These are phyloP conservation scores for Dictyostelium brefeldianum DNA, from an alignment of 78 protist genomes.

Conservation along the genomic window DNA sequence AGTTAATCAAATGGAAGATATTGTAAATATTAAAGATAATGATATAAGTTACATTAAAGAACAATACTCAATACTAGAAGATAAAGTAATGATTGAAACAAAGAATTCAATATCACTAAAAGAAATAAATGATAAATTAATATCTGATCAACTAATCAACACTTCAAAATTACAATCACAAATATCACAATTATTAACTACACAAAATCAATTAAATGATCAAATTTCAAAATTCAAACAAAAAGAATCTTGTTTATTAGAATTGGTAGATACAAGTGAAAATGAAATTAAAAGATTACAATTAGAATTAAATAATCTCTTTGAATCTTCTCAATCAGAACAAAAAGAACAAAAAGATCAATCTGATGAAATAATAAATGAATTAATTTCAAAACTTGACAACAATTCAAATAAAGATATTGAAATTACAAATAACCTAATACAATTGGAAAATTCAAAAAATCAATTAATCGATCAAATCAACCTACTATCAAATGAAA, in stretches of 20 bases:
- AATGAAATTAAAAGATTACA: background rate
- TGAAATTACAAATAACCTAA: background rate
- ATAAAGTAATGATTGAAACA: background rate
- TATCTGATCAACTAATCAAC: background rate
- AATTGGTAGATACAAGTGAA: background rate
- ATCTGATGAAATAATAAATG: background rate
- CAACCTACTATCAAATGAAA: background rate
- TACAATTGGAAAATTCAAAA: background rate
- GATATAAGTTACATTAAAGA: slow-evolving; percentile 17
- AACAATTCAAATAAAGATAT: background rate
- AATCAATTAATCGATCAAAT: slow-evolving; percentile 24
- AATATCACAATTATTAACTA: background rate
- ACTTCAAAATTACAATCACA: background rate
- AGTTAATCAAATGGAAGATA: slow-evolving; percentile 16
- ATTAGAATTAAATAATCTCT: background rate
- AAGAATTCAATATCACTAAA: background rate
- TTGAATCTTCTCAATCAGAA: background rate
- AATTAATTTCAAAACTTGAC: background rate
- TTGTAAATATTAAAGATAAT: slow-evolving; percentile 11
- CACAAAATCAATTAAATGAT: background rate
- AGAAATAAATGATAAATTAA: background rate
- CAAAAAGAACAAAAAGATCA: background rate
- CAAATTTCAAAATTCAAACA: slow-evolving; percentile 18
- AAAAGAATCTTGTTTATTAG: background rate
- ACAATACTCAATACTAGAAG: background rate